Evolutionary conservation across 2,329 filamentous ascomycete species (phyloP).

Genomic region (Xylaria sp.): DNA sequence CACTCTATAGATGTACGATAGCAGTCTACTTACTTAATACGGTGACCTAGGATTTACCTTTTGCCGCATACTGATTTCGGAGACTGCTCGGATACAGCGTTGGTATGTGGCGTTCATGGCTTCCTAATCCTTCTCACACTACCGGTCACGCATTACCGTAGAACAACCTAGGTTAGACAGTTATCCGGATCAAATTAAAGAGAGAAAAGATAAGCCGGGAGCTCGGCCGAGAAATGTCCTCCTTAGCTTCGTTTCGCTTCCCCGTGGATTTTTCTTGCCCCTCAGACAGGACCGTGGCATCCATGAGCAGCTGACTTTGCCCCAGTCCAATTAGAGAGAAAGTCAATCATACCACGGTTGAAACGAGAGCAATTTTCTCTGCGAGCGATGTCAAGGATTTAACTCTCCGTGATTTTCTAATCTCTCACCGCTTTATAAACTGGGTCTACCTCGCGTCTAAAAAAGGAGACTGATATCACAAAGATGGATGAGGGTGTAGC

Average conservation of each 20-base stretch:
- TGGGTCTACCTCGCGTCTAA: background rate
- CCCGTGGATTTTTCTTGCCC: background rate
- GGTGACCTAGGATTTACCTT: background rate
- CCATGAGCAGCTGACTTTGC: conserved; percentile 4
- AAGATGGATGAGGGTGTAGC: background rate
- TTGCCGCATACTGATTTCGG: background rate
- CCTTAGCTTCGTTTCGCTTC: background rate
- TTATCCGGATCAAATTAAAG: background rate
- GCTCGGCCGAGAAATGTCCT: background rate
- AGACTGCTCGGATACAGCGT: too few relatives aligned
- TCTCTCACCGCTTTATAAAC: background rate
- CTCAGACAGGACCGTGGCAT: background rate
- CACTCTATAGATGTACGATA: background rate
- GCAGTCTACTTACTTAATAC: background rate
- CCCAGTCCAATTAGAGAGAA: background rate
- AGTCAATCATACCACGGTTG: background rate
- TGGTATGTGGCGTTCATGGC: background rate
- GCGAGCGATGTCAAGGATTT: background rate
- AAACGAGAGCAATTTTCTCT: conserved; percentile 1
- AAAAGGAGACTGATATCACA: background rate
- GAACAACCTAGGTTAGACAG: background rate
- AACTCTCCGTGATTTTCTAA: background rate
- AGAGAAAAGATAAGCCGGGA: background rate
- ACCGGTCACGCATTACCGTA: background rate
- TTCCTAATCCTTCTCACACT: background rate